A percentile compares a stretch with the other conserved stretches of the same genome.
Conservation (phyloP, 139 green algal genomes). For the Chlorella sp. region DNA sequence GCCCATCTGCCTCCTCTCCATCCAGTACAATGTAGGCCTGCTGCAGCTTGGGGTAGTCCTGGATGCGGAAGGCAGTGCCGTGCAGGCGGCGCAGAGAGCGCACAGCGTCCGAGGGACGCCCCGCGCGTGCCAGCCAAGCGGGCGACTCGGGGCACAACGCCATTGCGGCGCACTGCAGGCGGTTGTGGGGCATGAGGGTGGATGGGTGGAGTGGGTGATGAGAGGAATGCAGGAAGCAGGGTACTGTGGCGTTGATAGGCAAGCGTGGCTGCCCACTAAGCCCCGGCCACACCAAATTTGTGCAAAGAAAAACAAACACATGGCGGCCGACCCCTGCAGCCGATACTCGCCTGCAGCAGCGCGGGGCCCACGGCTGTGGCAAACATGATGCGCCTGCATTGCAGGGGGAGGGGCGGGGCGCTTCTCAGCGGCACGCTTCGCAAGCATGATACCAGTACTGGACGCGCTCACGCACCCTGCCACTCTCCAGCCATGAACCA, state of each 20-base stretch:
- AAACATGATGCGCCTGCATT: constrained; percentile 73
- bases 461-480: too few relatives aligned
- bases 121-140: constrained; percentile 69
- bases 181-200: too few relatives aligned
- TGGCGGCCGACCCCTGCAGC: too few relatives aligned
- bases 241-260: too few relatives aligned
- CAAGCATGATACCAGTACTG: too few relatives aligned
- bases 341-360: constrained; percentile 57
- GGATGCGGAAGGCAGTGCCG: not conserved
- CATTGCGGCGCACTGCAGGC: constrained; percentile 46
- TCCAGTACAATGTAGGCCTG: not conserved
- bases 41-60: constrained; percentile 17
- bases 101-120: constrained; percentile 23
- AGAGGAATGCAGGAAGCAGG: too few relatives aligned
- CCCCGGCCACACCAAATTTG: too few relatives aligned
- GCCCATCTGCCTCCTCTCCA: not conserved
- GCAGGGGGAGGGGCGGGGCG: constrained; percentile 10
- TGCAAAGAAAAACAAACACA: too few relatives aligned
- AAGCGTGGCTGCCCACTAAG: too few relatives aligned
- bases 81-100: constrained; percentile 27
- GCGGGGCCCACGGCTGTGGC: constrained; percentile 53
- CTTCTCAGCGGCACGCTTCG: too few relatives aligned
- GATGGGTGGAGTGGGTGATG: too few relatives aligned
- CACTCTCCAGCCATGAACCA: too few relatives aligned
- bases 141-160: constrained; percentile 72